Conservation (phyloP, 345 rosid species). For the Murraya koenigii region DNA sequence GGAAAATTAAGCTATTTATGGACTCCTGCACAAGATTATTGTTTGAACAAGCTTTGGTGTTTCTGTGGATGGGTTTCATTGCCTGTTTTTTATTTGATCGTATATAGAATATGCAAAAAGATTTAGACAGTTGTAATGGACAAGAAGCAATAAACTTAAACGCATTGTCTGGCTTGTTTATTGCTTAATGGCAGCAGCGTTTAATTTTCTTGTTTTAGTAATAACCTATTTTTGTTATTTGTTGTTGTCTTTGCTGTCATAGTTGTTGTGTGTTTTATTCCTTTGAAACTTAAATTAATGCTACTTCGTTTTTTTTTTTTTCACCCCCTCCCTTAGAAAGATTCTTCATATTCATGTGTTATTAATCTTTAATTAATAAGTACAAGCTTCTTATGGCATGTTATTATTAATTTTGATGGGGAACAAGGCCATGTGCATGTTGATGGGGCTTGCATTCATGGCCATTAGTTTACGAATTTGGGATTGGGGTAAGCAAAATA, state of each 20-base stretch:
- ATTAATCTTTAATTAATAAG: background rate
- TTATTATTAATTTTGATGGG: constrained; percentile 17
- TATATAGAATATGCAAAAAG: constrained; percentile 41
- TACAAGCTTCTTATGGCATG: background rate
- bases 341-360: constrained; percentile 26
- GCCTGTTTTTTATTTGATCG: constrained; percentile 34
- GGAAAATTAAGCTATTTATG: background rate
- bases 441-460: constrained; percentile 41
- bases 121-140: constrained; percentile 43
- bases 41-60: background rate
- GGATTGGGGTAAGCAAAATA: constrained; percentile 2
- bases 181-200: constrained; percentile 22
- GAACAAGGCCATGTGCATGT: constrained; percentile 66
- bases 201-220: constrained; percentile 20
- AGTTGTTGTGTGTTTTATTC: constrained; percentile 37
- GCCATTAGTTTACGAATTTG: constrained; percentile 22
- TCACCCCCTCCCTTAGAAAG: constrained; percentile 6
- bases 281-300: constrained; percentile 24
- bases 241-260: constrained; percentile 25
- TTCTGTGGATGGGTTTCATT: constrained; percentile 12
- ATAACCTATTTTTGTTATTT: constrained; percentile 24
- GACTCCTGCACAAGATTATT: background rate
- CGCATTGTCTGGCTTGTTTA: constrained; percentile 40
- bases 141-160: constrained; percentile 44
- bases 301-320: background rate